phyloP scores from a whole-genome alignment of 2,329 filamentous ascomycete species.

The Xylariaceae sp. region DNA sequence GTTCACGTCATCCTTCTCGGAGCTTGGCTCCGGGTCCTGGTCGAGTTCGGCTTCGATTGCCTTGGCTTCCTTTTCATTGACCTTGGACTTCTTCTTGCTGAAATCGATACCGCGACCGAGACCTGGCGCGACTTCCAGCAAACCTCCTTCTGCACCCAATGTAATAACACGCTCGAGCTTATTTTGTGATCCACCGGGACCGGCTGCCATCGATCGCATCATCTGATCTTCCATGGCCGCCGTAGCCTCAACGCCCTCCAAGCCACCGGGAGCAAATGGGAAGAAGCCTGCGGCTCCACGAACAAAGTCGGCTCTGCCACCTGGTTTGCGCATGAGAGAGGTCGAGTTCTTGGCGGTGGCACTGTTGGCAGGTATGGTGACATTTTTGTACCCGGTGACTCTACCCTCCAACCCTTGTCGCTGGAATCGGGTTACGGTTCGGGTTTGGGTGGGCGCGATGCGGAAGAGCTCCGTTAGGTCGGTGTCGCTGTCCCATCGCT shows the following conservation, averaged over 20 bases:
- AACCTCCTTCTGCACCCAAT: conserved; percentile 68
- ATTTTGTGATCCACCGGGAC: conserved; percentile 40
- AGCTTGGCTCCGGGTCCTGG: conserved; percentile 38
- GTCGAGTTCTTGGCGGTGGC: conserved; percentile 95
- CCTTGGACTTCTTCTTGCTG: conserved; percentile 49
- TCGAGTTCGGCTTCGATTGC: conserved; percentile 51
- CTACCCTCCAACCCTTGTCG: conserved; percentile 87
- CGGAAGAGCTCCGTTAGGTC: conserved; percentile 83
- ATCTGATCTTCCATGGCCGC: conserved; percentile 79
- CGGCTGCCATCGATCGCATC: conserved; percentile 45
- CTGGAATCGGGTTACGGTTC: conserved; percentile 90
- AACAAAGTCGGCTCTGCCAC: conserved; percentile 83
- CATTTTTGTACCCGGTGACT: conserved; percentile 90
- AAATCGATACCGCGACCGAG: conserved; percentile 75
- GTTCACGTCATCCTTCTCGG: conserved; percentile 26
- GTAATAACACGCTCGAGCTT: conserved; percentile 83
- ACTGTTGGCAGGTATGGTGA: conserved; percentile 84
- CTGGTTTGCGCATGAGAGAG: conserved; percentile 80
- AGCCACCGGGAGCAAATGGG: conserved; percentile 84
- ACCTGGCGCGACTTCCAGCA: conserved; percentile 80
- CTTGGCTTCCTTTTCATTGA: conserved; percentile 58
- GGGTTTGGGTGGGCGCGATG: conserved; percentile 84
- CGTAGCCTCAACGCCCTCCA: conserved; percentile 81
- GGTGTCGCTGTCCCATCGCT: conserved; percentile 77
- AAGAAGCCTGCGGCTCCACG: conserved; percentile 90